Conservation (phyloP, 257 asterid genomes). For the Solanum chiquidenum region DNA sequence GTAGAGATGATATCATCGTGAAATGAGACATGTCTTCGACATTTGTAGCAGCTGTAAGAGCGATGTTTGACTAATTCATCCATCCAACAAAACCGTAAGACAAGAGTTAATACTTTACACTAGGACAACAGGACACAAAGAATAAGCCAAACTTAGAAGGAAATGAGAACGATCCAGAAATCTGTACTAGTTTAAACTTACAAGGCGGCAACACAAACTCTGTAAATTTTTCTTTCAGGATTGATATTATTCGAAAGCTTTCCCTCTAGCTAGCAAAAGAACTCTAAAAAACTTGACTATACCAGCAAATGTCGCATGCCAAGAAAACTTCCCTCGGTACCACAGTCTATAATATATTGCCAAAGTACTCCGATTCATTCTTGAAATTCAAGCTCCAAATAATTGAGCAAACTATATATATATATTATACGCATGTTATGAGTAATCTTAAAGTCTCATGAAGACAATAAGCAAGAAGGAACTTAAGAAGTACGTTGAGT, state of each 20-base stretch:
- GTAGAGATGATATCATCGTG: constrained; percentile 34
- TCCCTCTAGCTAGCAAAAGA: not conserved
- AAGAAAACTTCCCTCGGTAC: not conserved
- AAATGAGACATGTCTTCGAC: constrained; percentile 67
- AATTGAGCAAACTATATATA: not conserved
- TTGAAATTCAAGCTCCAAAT: not conserved
- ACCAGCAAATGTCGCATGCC: not conserved
- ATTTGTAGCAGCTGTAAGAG: constrained; percentile 64
- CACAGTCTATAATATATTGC: not conserved
- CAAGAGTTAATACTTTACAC: not conserved
- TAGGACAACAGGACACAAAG: not conserved
- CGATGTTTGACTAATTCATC: constrained; percentile 60
- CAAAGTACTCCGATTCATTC: not conserved
- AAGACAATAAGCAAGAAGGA: not conserved
- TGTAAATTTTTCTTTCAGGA: not conserved
- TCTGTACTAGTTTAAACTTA: constrained; percentile 9
- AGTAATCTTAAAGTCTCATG: not conserved
- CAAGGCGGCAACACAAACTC: not conserved
- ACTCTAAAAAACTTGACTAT: not conserved
- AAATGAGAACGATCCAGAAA: constrained; percentile 11
- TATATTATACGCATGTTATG: not conserved
- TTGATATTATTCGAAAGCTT: not conserved
- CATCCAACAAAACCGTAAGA: constrained; percentile 22
- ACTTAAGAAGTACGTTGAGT: not conserved
- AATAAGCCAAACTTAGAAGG: not conserved